Evolutionary conservation across 345 rosid species (phyloP).

Genomic region (Eucalyptus cloeziana): DNA sequence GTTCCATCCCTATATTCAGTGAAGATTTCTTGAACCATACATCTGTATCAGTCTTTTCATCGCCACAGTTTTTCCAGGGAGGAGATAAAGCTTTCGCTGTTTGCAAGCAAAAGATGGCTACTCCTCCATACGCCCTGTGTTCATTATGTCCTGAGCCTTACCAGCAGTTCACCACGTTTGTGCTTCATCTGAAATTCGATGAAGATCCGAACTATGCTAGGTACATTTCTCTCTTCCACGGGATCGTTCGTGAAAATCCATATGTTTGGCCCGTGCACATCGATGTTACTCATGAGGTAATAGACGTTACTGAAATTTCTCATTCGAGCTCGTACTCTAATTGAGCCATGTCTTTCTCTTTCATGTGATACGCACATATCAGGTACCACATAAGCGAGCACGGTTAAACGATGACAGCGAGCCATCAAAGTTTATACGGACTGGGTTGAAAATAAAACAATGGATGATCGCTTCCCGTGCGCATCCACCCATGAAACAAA

Average conservation of each 20-base stretch:
- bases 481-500: neutral
- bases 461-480: neutral
- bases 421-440: neutral
- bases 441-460: neutral
- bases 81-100: neutral
- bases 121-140: neutral
- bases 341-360: neutral
- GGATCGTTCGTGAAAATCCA: neutral
- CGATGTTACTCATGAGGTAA: neutral
- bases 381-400: neutral
- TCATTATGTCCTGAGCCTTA: neutral
- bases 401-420: neutral
- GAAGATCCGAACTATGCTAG: neutral
- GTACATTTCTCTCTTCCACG: neutral
- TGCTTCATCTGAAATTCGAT: neutral
- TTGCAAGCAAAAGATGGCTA: slow-evolving; percentile 1
- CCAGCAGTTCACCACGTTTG: neutral
- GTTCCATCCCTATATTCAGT: neutral
- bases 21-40: neutral
- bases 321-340: neutral
- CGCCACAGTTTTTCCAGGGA: neutral
- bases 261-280: neutral
- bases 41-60: neutral
- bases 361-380: neutral
- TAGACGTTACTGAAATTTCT: neutral